Evolutionary conservation across 441 rosid species (phyloP).

Genomic region (Aquilaria agallochum): DNA sequence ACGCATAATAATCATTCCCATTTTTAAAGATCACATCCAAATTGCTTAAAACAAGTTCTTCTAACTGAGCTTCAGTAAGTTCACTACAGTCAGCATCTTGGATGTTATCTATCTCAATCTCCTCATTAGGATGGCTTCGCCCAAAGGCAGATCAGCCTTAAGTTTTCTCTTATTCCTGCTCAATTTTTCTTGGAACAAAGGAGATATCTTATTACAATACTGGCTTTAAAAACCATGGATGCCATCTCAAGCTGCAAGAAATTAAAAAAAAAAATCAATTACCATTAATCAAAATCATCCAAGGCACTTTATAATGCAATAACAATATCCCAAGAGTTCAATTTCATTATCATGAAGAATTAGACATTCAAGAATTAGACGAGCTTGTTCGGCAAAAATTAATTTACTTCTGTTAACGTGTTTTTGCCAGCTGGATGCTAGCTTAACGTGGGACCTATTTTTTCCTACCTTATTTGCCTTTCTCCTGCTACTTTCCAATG

Average conservation of each 20-base stretch:
- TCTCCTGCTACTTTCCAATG: no score
- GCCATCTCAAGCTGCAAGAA: constrained; percentile 50
- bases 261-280: constrained; percentile 7
- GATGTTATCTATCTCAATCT: constrained; percentile 42
- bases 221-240: constrained; percentile 55
- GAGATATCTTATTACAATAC: constrained; percentile 33
- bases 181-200: constrained; percentile 73
- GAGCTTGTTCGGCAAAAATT: no score
- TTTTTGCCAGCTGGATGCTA: no score
- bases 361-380: no score
- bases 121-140: constrained; percentile 35
- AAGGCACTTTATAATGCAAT: constrained; percentile 12
- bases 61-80: constrained; percentile 68
- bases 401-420: no score
- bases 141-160: constrained; percentile 71
- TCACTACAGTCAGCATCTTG: constrained; percentile 85
- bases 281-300: constrained; percentile 13
- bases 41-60: constrained; percentile 69
- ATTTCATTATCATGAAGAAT: not conserved
- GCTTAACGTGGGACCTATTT: no score
- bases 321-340: constrained; percentile 2
- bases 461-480: no score
- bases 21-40: constrained; percentile 65
- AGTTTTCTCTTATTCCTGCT: constrained; percentile 90
- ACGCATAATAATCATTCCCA: constrained; percentile 25